phyloP scores from a whole-genome alignment of 129 eudicot species.

The Ambrosia artemisiifolia region DNA sequence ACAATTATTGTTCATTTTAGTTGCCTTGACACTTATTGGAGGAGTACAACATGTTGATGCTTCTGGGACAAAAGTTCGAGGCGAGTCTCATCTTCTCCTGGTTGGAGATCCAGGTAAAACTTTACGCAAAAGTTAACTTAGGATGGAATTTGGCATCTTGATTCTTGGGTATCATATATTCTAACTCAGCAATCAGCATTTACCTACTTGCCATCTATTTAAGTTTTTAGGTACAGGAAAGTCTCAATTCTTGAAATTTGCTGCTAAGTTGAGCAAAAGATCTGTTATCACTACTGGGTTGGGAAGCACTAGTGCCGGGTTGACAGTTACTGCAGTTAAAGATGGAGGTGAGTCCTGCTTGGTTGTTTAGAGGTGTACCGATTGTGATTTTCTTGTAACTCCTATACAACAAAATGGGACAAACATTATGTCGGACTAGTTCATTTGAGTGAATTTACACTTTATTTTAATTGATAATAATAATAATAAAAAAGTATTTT shows the following conservation, averaged over 20 bases:
- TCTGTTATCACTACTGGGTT: slow-evolving; percentile 96
- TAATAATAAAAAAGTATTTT: neutral
- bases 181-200: neutral
- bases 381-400: neutral
- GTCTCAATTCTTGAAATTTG: slow-evolving; percentile 92
- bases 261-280: slow-evolving; percentile 95
- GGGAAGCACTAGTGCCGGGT: slow-evolving; percentile 99
- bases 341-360: slow-evolving; percentile 75
- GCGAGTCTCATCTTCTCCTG: slow-evolving; percentile 96
- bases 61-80: slow-evolving; percentile 92
- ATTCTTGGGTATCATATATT: neutral
- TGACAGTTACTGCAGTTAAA: slow-evolving; percentile 95
- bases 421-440: neutral
- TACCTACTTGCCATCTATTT: slow-evolving; percentile 4
- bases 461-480: neutral
- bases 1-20: slow-evolving; percentile 38
- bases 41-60: slow-evolving; percentile 99
- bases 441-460: slow-evolving; percentile 2
- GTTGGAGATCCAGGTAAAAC: slow-evolving; percentile 95
- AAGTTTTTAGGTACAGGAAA: slow-evolving; percentile 78
- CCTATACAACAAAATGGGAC: neutral
- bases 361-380: neutral
- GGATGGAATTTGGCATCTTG: neutral
- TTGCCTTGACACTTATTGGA: slow-evolving; percentile 92
- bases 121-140: neutral